Evolutionary conservation across 768 basidiomycete genomes (phyloP), one percentile per base, ranked within the genome.

Genomic region (Hygrocybe punicea): DNA sequence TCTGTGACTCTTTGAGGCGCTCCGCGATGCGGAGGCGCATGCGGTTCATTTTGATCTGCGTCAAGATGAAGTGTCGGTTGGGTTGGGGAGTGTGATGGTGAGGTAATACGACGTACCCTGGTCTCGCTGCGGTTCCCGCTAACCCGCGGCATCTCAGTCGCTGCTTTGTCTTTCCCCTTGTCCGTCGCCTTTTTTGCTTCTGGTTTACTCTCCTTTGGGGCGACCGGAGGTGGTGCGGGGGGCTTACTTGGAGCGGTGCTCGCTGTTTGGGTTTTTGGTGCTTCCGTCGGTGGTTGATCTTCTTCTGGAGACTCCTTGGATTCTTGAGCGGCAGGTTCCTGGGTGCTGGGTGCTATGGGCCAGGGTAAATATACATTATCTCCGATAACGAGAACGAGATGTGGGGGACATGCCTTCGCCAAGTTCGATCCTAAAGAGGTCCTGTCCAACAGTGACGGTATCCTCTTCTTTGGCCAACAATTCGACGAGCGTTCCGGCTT

Each of bases 1-100:
- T 97, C 72, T 99, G 96, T 21, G 95, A 96, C 70, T 97, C 89
- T 78, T 99, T 99, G 70, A 99, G 84, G 52, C 96, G 93, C 75
- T 95, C 93, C 47, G 95, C 89, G 67, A 99, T 99, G 60, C 95
- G 92, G 60, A 91, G 80, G 47, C 96, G 91, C 97, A 99, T 99
- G 52, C 95, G 88, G 73, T 84, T 95, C 95, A 99, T 98, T 81
- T 98, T 98, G 68, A 98, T 87, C 91, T 93, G 65, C 25, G n/a
- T n/a, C n/a, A n/a, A n/a, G n/a, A n/a, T n/a, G n/a, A n/a, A n/a
- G n/a, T n/a, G n/a, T n/a, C n/a, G n/a, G n/a, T n/a, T n/a, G 55
- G 42, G 4, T 23, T 19, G 6, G 45, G 45, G 7, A 19, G 45
- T 5, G 21, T 47, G 6, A 8, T 13, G 16, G 11, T 8, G 17